Conservation (phyloP, 2,329 filamentous ascomycete genomes). For the Beauveria varroae region DNA sequence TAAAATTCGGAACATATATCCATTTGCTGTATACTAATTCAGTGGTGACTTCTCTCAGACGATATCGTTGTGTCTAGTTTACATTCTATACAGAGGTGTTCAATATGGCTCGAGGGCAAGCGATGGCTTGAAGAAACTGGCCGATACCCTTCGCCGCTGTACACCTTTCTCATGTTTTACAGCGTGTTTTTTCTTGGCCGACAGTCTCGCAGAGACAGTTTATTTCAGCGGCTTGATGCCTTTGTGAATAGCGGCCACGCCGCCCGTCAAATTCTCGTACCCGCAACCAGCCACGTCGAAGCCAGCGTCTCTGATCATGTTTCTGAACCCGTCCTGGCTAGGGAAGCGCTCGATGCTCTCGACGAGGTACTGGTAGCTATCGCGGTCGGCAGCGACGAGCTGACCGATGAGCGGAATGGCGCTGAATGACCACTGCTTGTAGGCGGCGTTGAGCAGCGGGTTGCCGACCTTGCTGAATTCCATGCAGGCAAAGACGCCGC, state of each 20-base stretch:
- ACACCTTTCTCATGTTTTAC: not conserved
- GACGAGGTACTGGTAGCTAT: constrained; percentile 96
- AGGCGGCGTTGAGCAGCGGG: constrained; percentile 71
- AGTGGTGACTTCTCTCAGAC: not conserved
- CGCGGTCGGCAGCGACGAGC: constrained; percentile 84
- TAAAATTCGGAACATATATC: constrained; percentile 10
- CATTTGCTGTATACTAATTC: not conserved
- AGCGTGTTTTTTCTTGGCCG: not conserved
- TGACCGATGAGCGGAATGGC: constrained; percentile 95
- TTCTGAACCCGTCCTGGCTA: constrained; percentile 72
- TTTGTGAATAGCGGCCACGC: constrained; percentile 93
- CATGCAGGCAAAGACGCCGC: constrained; percentile 91
- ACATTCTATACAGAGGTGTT: constrained; percentile 3
- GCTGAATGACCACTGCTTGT: constrained; percentile 93
- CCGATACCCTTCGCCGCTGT: not conserved
- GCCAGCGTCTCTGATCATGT: constrained; percentile 76
- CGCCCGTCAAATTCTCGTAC: constrained; percentile 85
- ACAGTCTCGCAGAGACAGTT: not conserved
- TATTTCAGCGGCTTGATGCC: constrained; percentile 69
- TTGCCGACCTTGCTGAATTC: constrained; percentile 84
- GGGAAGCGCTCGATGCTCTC: constrained; percentile 96
- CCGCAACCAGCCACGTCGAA: constrained; percentile 77
- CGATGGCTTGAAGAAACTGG: not conserved
- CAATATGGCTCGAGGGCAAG: not conserved
- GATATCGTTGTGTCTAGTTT: not conserved